phyloP scores from a whole-genome alignment of 495 filamentous ascomycete genomes.

The Penicillium coprophilum region DNA sequence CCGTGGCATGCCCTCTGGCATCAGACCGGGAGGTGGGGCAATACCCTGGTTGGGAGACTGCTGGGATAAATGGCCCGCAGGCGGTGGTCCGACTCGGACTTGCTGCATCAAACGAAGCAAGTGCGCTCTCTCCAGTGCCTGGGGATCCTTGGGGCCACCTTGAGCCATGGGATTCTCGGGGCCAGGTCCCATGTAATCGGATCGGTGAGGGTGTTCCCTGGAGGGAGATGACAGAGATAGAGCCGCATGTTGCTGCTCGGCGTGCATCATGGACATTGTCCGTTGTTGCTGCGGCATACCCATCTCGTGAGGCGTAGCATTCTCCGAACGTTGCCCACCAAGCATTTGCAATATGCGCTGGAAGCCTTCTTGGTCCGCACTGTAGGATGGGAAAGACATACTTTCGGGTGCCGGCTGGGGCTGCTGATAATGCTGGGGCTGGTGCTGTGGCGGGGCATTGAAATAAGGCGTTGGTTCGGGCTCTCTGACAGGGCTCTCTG shows the following conservation, averaged over 20 bases:
- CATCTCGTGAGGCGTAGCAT: slow-evolving; percentile 42
- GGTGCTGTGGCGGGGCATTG: slow-evolving; percentile 16
- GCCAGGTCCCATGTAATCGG: slow-evolving; percentile 32
- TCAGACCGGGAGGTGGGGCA: slow-evolving; percentile 38
- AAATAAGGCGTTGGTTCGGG: slow-evolving; percentile 44
- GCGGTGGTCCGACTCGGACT: slow-evolving; percentile 37
- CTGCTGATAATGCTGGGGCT: not conserved
- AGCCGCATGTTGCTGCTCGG: slow-evolving; percentile 34
- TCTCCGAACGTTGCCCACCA: slow-evolving; percentile 49
- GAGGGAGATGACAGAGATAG: slow-evolving; percentile 39
- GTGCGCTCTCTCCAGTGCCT: slow-evolving; percentile 48
- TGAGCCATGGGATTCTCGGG: slow-evolving; percentile 36
- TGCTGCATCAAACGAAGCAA: slow-evolving; percentile 56
- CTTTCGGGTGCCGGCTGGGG: slow-evolving; percentile 11
- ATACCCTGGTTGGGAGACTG: slow-evolving; percentile 37
- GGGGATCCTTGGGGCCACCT: slow-evolving; percentile 33
- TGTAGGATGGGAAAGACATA: slow-evolving; percentile 46
- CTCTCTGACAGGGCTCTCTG: slow-evolving; percentile 54
- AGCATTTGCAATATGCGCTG: slow-evolving; percentile 86
- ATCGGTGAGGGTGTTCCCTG: slow-evolving; percentile 32
- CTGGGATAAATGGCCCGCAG: slow-evolving; percentile 30
- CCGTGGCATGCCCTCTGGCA: slow-evolving; percentile 48
- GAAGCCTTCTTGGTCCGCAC: slow-evolving; percentile 86
- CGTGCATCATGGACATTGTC: slow-evolving; percentile 29
- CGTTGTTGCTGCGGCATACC: slow-evolving; percentile 29